These are phyloP conservation scores for Acanthamoeba lenticulata DNA, from an alignment of 208 protist species.

Conservation along the genomic window DNA sequence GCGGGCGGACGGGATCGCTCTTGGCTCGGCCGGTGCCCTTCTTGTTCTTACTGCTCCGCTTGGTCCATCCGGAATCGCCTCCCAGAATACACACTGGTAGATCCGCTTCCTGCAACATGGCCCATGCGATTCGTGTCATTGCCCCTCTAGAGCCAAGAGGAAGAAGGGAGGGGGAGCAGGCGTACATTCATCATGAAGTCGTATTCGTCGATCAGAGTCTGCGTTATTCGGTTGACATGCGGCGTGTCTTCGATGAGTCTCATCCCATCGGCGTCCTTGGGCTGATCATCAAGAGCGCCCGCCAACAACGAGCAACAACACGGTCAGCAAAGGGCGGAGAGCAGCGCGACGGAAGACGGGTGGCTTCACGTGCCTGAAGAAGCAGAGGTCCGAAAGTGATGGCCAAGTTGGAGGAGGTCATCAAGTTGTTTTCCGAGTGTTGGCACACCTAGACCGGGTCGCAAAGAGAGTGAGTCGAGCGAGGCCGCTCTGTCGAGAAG, in stretches of 20 bases:
- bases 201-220: slow-evolving; percentile 55
- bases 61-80: not conserved
- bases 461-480: too few species aligned
- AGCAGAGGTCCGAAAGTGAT: slow-evolving; percentile 52
- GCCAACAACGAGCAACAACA: too few species aligned
- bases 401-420: slow-evolving; percentile 28
- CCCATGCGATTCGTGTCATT: not conserved
- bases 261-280: slow-evolving; percentile 2
- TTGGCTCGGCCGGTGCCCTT: not conserved
- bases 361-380: not conserved
- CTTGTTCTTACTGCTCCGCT: not conserved
- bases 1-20: not conserved
- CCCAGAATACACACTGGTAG: slow-evolving; percentile 1
- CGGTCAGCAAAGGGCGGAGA: too few species aligned
- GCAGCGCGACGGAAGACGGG: not conserved
- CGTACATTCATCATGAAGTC: slow-evolving; percentile 38
- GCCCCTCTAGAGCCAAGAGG: not conserved
- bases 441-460: slow-evolving; percentile 48
- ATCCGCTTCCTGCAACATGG: not conserved
- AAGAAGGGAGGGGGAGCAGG: not conserved
- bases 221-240: slow-evolving; percentile 40
- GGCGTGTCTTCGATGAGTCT: not conserved
- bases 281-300: not conserved
- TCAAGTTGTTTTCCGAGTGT: not conserved
- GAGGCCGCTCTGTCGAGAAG: too few species aligned